Evolutionary conservation across 768 basidiomycete genomes (phyloP), one percentile per base, ranked within the genome.

Genomic region (Auriculariales sp.): DNA sequence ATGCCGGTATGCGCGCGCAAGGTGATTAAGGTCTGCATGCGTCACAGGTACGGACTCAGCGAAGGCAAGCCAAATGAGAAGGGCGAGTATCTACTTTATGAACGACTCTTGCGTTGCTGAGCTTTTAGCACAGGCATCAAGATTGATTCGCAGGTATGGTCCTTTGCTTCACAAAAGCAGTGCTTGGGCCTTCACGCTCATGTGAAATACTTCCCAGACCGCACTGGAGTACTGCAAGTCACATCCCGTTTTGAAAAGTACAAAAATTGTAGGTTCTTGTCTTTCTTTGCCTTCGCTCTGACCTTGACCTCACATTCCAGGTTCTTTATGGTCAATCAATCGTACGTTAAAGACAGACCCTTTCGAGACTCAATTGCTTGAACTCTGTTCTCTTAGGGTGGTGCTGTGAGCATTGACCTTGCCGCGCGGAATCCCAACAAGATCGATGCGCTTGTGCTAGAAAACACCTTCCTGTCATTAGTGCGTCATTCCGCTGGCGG

Each of bases 401-500:
- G 94, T 28, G 93, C 92, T 0, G 92, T 97, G 3, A 75, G 86
- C 11, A 84, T 97, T 44, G 83, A 92, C 64, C 79, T 94, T 17
- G 86, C 87, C 0, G 81, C 81, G 53, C 71, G 74, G 27, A 93
- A 92, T 60, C 75, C 83, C 0, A 63, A 73, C 17, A 75, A 81
- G 83, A 78, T 94, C 50, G 51, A 68, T 15, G 92, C 82, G 1
- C 71, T 95, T 14, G 75, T 97, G 50, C 71, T 97, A 51, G 93
- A 97, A 68, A 98, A 95, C 62, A 94, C 93, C 0, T 95, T 95
- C 63, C 77, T 83, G 29, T 89, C 84, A 34, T 74, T 97, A 27
- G 58, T 59, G 42, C 28, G 60, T 52, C 33, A 22, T 34, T 33
- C 7, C 15, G 11, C 1, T 22, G 27, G 1, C 9, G 5, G 29